Evolutionary conservation across 495 filamentous ascomycete genomes (phyloP).

Genomic region (Lepidopterella palustris): DNA sequence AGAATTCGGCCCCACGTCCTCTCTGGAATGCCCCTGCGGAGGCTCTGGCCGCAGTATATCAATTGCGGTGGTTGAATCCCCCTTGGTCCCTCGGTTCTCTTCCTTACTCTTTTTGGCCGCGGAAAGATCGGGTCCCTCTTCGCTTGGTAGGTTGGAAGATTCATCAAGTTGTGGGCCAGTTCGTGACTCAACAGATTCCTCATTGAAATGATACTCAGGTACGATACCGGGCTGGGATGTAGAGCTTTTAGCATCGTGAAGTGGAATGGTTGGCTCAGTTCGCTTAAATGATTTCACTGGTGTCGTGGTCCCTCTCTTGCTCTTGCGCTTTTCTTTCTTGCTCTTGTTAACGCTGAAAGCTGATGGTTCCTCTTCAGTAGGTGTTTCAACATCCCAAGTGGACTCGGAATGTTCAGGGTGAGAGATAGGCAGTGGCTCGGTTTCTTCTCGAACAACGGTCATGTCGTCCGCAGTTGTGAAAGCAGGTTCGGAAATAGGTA

Average conservation of each 20-base stretch:
- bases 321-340: conserved; percentile 9
- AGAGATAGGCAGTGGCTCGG: neutral
- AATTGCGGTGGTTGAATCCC: too few species aligned
- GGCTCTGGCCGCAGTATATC: neutral
- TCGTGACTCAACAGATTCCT: too few species aligned
- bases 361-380: neutral
- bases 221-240: too few species aligned
- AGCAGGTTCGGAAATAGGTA: neutral
- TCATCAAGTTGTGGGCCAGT: too few species aligned
- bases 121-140: too few species aligned
- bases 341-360: neutral
- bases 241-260: too few species aligned
- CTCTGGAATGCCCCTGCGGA: neutral
- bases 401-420: neutral
- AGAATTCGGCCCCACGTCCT: neutral
- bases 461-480: neutral
- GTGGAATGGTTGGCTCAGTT: too few species aligned
- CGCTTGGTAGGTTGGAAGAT: neutral
- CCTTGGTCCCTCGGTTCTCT: too few species aligned
- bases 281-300: too few species aligned
- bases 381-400: neutral
- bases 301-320: neutral
- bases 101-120: too few species aligned
- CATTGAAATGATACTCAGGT: too few species aligned
- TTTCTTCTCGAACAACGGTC: neutral